Conservation (phyloP, 2,329 filamentous ascomycete genomes). For the Stachybotrys chlorohalonatus region DNA sequence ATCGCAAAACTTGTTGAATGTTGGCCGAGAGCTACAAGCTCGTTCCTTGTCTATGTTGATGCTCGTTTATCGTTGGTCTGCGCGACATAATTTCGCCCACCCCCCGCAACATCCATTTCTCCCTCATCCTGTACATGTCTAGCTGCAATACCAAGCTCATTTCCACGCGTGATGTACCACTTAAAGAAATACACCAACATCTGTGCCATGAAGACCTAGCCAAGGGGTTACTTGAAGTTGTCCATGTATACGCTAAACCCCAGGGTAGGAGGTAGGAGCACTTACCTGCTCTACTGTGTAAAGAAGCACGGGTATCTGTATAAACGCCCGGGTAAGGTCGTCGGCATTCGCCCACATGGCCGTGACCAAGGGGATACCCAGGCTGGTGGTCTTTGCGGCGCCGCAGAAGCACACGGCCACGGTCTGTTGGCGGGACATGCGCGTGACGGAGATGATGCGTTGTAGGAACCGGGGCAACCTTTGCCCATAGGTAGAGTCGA, state of each 20-base stretch:
- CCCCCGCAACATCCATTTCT: slow-evolving; percentile 1
- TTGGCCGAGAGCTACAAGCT: not conserved
- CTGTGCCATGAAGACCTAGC: slow-evolving; percentile 32
- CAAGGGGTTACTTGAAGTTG: too few relatives aligned
- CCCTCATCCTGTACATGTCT: slow-evolving; percentile 12
- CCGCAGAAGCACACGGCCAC: slow-evolving; percentile 66
- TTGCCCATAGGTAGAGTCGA: slow-evolving; percentile 15
- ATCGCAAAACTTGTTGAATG: not conserved
- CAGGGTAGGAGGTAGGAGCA: not conserved
- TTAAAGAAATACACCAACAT: slow-evolving; percentile 36
- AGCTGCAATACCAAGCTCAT: slow-evolving; percentile 1
- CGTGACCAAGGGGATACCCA: slow-evolving; percentile 59
- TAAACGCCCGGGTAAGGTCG: slow-evolving; percentile 43
- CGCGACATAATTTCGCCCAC: too few relatives aligned
- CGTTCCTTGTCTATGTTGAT: not conserved
- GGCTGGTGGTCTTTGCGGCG: slow-evolving; percentile 62
- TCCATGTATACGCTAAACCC: not conserved
- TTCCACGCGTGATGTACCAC: slow-evolving; percentile 25
- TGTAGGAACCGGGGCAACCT: slow-evolving; percentile 17
- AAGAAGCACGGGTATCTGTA: slow-evolving; percentile 55
- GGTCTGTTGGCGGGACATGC: slow-evolving; percentile 50
- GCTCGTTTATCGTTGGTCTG: too few relatives aligned
- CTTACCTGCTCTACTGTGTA: slow-evolving; percentile 48
- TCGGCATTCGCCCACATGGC: slow-evolving; percentile 56
- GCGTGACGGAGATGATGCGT: slow-evolving; percentile 34